Conservation (phyloP, 225 moss, liverwort and hornwort species). For the Bryoerythrophyllum caledonicum region DNA sequence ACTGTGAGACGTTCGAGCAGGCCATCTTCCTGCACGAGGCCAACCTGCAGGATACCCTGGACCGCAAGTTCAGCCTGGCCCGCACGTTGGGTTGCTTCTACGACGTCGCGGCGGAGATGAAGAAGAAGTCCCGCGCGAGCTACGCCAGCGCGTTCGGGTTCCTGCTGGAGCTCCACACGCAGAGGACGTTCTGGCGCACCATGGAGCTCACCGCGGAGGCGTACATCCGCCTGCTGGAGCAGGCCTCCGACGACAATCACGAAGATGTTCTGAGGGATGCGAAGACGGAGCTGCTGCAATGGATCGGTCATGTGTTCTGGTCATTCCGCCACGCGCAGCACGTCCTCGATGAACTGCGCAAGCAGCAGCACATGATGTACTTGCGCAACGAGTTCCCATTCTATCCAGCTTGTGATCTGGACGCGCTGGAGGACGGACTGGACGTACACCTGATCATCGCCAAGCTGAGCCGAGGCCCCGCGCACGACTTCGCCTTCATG, state of each 20-base stretch:
- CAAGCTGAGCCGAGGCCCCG: slow-evolving; percentile 36
- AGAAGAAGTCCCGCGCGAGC: slow-evolving; percentile 29
- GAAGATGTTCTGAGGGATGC: not conserved
- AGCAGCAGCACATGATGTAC: not conserved
- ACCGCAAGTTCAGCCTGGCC: not conserved
- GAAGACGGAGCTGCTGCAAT: not conserved
- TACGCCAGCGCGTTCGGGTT: slow-evolving; percentile 33
- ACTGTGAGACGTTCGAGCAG: slow-evolving; percentile 44
- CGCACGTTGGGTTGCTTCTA: not conserved
- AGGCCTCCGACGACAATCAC: slow-evolving; percentile 16
- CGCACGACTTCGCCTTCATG: slow-evolving; percentile 40
- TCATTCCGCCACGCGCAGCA: not conserved
- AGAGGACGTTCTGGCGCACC: slow-evolving; percentile 39
- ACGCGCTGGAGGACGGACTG: not conserved
- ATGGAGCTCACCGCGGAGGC: slow-evolving; percentile 48
- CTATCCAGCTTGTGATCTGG: not conserved
- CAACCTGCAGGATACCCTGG: slow-evolving; percentile 22
- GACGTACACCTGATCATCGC: slow-evolving; percentile 32
- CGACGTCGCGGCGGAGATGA: not conserved
- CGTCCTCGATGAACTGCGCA: not conserved
- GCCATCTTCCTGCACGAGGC: slow-evolving; percentile 26
- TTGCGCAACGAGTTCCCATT: not conserved
- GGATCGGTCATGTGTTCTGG: not conserved
- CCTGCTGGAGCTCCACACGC: slow-evolving; percentile 41
- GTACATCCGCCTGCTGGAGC: slow-evolving; percentile 25